A percentile compares a stretch with the other conserved stretches of the same genome.
These are phyloP conservation scores for Hypoxylon fuscum DNA, from an alignment of 495 filamentous ascomycete species.

Conservation along the genomic window DNA sequence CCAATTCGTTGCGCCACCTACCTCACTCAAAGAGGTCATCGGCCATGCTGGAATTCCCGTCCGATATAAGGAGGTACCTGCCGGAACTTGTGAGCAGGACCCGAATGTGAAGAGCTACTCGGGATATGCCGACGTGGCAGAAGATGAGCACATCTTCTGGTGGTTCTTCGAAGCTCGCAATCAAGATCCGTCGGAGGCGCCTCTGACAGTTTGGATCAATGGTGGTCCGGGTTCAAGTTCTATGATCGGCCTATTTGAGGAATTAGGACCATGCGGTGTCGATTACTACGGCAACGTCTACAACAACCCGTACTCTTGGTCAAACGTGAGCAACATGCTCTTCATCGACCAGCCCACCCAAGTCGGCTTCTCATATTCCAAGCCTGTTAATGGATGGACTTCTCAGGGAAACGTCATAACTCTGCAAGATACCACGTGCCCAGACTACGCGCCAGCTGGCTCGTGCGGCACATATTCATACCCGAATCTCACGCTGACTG, in stretches of 20 bases:
- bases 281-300: conserved; percentile 55
- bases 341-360: conserved; percentile 69
- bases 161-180: conserved; percentile 72
- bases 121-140: conserved; percentile 70
- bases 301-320: conserved; percentile 69
- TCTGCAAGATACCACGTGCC: conserved; percentile 60
- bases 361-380: conserved; percentile 68
- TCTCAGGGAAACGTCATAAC: conserved; percentile 43
- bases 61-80: conserved; percentile 69
- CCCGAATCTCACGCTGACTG: conserved; percentile 58
- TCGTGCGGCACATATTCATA: conserved; percentile 66
- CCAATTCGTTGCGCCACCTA: conserved; percentile 69
- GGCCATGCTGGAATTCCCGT: conserved; percentile 63
- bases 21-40: conserved; percentile 58
- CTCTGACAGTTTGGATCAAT: conserved; percentile 70
- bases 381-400: conserved; percentile 60
- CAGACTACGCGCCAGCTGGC: conserved; percentile 57
- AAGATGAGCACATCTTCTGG: conserved; percentile 71
- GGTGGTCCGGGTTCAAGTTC: conserved; percentile 67
- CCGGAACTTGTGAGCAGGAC: conserved; percentile 72
- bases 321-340: conserved; percentile 66
- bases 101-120: conserved; percentile 72
- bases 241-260: conserved; percentile 71
- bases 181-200: conserved; percentile 60
- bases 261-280: conserved; percentile 69